phyloP scores from a whole-genome alignment of 2,329 filamentous ascomycete species.

The Simplicillium sp. region DNA sequence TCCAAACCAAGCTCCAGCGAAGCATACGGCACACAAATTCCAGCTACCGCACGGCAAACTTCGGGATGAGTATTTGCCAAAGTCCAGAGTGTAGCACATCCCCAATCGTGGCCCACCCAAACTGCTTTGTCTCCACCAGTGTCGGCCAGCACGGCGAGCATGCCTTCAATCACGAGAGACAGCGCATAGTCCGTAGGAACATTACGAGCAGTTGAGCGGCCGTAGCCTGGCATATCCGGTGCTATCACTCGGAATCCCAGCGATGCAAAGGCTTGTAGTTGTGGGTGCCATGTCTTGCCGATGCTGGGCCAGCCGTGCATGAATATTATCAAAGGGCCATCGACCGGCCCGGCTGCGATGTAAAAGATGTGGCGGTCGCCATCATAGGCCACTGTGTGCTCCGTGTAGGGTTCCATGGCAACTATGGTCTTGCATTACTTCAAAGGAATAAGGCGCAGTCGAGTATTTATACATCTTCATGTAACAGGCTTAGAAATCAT shows the following conservation, averaged over 20 bases:
- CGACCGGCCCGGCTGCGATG: conserved; percentile 15
- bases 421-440: too few species aligned
- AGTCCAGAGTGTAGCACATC: conserved; percentile 15
- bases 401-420: too few species aligned
- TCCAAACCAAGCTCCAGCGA: conserved; percentile 29
- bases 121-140: conserved; percentile 24
- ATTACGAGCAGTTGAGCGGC: conserved; percentile 15
- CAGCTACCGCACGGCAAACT: conserved; percentile 13
- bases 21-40: conserved; percentile 28
- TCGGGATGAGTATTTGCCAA: conserved; percentile 18
- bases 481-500: too few species aligned
- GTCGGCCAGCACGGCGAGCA: conserved; percentile 18
- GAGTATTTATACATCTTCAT: too few species aligned
- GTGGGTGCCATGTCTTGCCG: conserved; percentile 18
- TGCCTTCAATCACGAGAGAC: conserved; percentile 15
- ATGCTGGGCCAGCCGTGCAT: conserved; percentile 26
- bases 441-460: too few species aligned
- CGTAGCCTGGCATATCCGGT: conserved; percentile 21
- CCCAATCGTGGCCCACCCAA: conserved; percentile 37
- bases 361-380: conserved; percentile 19
- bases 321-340: conserved; percentile 20
- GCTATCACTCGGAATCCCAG: conserved; percentile 20
- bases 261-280: conserved; percentile 14
- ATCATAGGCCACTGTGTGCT: conserved; percentile 5
- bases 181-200: conserved; percentile 15